A percentile compares a stretch with the other conserved stretches of the same genome.
phyloP scores from a whole-genome alignment of 148 eudicot genomes.

The Fagopyrum tataricum region DNA sequence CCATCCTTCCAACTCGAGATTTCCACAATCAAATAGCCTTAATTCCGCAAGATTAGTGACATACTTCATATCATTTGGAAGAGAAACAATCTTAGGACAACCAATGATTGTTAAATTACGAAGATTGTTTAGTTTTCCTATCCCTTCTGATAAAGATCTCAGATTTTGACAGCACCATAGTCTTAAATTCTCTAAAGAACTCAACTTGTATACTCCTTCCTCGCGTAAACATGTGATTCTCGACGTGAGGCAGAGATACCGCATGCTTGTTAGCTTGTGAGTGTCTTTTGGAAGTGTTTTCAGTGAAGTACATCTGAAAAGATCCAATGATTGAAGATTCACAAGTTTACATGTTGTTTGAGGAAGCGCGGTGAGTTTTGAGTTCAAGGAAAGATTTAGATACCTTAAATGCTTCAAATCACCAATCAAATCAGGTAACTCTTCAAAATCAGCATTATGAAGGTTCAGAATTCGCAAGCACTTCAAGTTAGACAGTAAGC shows the following conservation, averaged over 20 bases:
- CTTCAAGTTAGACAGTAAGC: conserved; percentile 19
- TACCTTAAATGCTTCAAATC: conserved; percentile 32
- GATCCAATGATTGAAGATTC: conserved; percentile 26
- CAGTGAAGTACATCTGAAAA: conserved; percentile 24
- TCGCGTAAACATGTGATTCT: conserved; percentile 10
- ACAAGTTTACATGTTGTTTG: conserved; percentile 30
- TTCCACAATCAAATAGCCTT: conserved; percentile 29
- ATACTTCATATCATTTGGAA: conserved; percentile 26
- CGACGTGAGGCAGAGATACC: conserved; percentile 27
- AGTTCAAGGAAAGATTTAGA: conserved; percentile 25
- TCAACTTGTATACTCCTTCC: conserved; percentile 12
- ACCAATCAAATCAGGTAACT: conserved; percentile 38
- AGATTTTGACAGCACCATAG: conserved; percentile 19
- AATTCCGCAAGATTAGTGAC: conserved; percentile 31
- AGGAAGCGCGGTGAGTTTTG: conserved; percentile 32
- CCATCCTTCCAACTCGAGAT: conserved; percentile 25
- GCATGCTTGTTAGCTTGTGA: conserved; percentile 24
- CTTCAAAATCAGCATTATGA: conserved; percentile 24
- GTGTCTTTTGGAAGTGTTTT: conserved; percentile 26
- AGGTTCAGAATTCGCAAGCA: conserved; percentile 27
- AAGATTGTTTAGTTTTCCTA: conserved; percentile 24
- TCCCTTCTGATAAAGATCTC: conserved; percentile 22
- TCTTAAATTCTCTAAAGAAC: conserved; percentile 19
- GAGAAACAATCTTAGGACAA: conserved; percentile 29
- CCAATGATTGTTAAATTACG: conserved; percentile 20